Conservation (phyloP, 208 protist genomes). For the Leishmania aethiopica region DNA sequence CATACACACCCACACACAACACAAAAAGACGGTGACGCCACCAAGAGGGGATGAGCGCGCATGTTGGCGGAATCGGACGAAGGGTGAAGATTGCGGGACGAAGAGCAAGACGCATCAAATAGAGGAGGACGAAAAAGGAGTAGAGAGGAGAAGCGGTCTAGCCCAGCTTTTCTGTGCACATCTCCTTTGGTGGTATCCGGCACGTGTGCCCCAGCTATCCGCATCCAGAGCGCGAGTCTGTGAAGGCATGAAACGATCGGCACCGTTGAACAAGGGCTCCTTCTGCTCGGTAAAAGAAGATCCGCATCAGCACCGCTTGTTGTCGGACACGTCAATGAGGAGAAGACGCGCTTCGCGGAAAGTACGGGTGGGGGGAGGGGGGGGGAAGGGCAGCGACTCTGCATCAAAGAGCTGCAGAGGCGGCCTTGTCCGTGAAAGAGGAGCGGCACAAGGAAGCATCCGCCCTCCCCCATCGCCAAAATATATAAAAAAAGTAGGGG, state of each 20-base stretch:
- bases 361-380: background rate
- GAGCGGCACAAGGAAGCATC: background rate
- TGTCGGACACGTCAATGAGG: background rate
- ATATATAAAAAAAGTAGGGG: background rate
- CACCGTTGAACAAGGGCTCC: background rate
- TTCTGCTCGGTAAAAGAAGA: background rate
- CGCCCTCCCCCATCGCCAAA: too few relatives aligned
- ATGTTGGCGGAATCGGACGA: background rate
- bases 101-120: background rate
- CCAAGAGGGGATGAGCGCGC: too few relatives aligned
- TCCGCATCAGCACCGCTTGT: background rate
- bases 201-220: background rate
- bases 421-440: background rate
- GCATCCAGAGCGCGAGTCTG: background rate
- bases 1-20: background rate
- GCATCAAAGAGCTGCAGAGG: background rate
- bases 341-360: background rate
- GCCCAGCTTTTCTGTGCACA: accelerated
- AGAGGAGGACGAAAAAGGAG: background rate
- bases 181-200: background rate
- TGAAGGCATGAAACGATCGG: background rate
- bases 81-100: constrained; percentile 2
- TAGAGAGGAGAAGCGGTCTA: background rate
- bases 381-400: background rate
- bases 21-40: constrained; percentile 1